Evolutionary conservation across 768 basidiomycete genomes (phyloP), one percentile per base, ranked within the genome.

Genomic region (Tylopilus cervinicoccineus): DNA sequence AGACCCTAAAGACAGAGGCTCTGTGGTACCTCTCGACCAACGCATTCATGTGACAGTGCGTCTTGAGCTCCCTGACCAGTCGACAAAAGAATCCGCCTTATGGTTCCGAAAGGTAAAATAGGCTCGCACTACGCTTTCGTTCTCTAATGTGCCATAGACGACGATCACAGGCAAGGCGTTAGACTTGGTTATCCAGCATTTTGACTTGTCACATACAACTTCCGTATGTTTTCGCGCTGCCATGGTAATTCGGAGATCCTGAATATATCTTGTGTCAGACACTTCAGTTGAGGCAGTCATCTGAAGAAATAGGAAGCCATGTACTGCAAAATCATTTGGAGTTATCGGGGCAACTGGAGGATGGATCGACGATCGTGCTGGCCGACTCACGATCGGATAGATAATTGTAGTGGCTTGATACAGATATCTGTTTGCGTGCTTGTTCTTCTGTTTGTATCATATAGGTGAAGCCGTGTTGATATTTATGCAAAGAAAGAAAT

Each of bases 61-160:
- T 17, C 52, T 54, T 4, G 60, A 66, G 6, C 52, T 55, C 5
- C 52, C 54, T 2, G 56, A 58, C 8, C 67, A 61, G 17, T 61
- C 68, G 44, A 45, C 56, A 2, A 57, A 58, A 14, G 76, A 80
- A 58, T 71, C 69, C 43, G 58, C 74, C 7, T 75, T 88, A 41
- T 93, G 89, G 89, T 77, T 87, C 47, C 70, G 74, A 41, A 89
- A 87, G 77, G 88, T 87, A 57, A 53, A 28, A 11, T 34, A 8
- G 23, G 17, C 45, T 43, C 16, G 13, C 27, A 24, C 31, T 39
- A 20, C 17, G 3, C 12, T 24, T 48, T 36, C 29, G 5, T 33
- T 39, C 12, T 47, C 48, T 55, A 47, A 56, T 38, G 12, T 36
- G 28, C 37, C 32, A 28, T 52, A 88, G 86, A 70, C 72, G 8